Conservation (phyloP, 345 rosid genomes). For the Eucalyptus curtisii region DNA sequence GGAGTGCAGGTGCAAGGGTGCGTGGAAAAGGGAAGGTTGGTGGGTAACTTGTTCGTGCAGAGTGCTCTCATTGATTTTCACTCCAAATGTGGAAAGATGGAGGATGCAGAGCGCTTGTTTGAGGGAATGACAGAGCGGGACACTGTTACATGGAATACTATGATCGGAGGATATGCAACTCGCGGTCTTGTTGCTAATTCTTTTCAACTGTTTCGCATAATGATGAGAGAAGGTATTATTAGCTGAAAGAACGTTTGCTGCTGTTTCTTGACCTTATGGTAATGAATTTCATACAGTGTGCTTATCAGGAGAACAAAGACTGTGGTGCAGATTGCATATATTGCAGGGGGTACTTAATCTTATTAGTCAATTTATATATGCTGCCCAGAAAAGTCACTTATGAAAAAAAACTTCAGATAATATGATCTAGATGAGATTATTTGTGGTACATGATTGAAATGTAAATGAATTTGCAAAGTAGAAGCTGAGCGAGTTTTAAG, state of each 20-base stretch:
- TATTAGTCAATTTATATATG: not conserved
- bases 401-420: not conserved
- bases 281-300: not conserved
- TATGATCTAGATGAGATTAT: not conserved
- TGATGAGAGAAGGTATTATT: slow-evolving; percentile 52
- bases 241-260: not conserved
- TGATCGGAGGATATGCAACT: slow-evolving; percentile 41
- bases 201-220: slow-evolving; percentile 27
- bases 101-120: slow-evolving; percentile 29
- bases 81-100: slow-evolving; percentile 41
- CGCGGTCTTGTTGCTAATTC: slow-evolving; percentile 22
- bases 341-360: not conserved
- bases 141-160: slow-evolving; percentile 53
- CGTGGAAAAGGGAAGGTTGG: slow-evolving; percentile 35
- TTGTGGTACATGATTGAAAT: not conserved
- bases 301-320: not conserved
- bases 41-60: slow-evolving; percentile 25
- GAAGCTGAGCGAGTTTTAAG: not conserved
- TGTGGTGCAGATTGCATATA: not conserved
- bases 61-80: slow-evolving; percentile 57
- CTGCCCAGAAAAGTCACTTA: not conserved
- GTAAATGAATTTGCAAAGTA: not conserved
- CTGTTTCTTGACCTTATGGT: not conserved
- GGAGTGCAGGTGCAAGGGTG: slow-evolving; percentile 64
- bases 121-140: slow-evolving; percentile 31